Conservation (phyloP, 495 filamentous ascomycete species). For the Pyrenula massariospora region DNA sequence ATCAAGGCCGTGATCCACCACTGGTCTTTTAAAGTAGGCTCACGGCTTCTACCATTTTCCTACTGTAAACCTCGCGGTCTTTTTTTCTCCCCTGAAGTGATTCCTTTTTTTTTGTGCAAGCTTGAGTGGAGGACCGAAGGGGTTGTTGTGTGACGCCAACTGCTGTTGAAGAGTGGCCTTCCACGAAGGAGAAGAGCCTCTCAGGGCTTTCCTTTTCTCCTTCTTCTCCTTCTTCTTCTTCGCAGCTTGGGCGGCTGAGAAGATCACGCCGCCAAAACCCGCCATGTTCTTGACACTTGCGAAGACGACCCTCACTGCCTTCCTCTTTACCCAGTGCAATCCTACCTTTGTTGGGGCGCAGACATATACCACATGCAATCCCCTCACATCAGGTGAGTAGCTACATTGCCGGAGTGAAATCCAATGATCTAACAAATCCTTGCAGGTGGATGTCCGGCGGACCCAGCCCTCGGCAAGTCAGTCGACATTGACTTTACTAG, state of each 20-base stretch:
- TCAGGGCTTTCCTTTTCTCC: neutral
- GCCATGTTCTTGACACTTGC: neutral
- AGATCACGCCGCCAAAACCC: neutral
- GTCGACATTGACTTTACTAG: slow-evolving; percentile 76
- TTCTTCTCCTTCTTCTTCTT: neutral
- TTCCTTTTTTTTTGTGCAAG: neutral
- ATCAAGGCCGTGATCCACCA: neutral
- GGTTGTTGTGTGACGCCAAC: too few species aligned
- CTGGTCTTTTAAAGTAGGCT: neutral
- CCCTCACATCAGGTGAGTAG: slow-evolving; percentile 50
- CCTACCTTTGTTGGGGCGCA: slow-evolving; percentile 45
- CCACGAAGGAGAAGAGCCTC: neutral
- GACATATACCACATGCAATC: slow-evolving; percentile 68
- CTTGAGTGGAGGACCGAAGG: too few species aligned
- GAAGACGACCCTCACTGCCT: slow-evolving; percentile 3
- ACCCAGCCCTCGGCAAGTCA: slow-evolving; percentile 72
- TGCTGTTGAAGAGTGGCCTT: neutral
- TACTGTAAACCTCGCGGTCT: neutral
- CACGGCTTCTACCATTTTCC: neutral
- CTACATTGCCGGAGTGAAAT: neutral
- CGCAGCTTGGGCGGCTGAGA: too few species aligned
- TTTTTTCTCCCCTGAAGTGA: too few species aligned
- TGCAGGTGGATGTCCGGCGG: slow-evolving; percentile 51
- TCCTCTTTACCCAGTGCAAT: slow-evolving; percentile 19
- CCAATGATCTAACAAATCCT: slow-evolving; percentile 11